phyloP scores from a whole-genome alignment of 2,329 filamentous ascomycete species.

The Scedosporium apiospermum region DNA sequence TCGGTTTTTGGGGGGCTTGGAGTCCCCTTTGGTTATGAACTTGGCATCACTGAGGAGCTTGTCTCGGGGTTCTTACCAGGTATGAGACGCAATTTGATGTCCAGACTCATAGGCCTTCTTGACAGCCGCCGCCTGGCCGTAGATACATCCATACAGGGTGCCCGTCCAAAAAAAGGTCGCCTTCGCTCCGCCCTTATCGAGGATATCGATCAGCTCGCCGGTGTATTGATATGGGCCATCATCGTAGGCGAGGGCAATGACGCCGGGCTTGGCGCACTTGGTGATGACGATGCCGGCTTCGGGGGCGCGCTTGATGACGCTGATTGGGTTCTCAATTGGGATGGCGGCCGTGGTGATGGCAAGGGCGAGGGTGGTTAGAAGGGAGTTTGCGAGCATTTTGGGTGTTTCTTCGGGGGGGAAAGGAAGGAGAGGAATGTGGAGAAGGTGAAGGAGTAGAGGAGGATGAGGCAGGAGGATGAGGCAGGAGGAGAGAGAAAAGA shows the following conservation, averaged over 20 bases:
- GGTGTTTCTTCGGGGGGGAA: neutral
- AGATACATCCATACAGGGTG: conserved; percentile 40
- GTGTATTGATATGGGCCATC: conserved; percentile 44
- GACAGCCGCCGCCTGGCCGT: conserved; percentile 40
- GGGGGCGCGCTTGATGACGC: conserved; percentile 29
- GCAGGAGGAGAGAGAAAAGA: neutral
- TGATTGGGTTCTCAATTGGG: conserved; percentile 24
- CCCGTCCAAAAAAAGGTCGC: conserved; percentile 46
- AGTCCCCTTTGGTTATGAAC: neutral
- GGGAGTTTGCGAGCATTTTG: conserved; percentile 17
- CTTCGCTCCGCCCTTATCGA: conserved; percentile 37
- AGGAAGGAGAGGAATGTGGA: neutral
- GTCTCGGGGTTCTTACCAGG: conserved; percentile 27
- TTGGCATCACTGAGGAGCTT: neutral
- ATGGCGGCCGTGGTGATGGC: conserved; percentile 18
- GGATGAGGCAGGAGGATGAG: neutral
- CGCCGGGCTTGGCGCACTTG: conserved; percentile 31
- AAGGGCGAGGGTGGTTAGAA: conserved; percentile 16
- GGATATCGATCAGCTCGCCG: conserved; percentile 36
- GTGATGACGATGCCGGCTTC: conserved; percentile 33
- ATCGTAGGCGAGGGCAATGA: conserved; percentile 43
- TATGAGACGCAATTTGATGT: conserved; percentile 45
- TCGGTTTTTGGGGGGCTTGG: neutral
- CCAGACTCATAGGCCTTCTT: conserved; percentile 40
- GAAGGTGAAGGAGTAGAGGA: neutral